Evolutionary conservation across 306 rosid genomes (phyloP), one percentile per base, ranked within the genome.

Genomic region (Senna siamea): DNA sequence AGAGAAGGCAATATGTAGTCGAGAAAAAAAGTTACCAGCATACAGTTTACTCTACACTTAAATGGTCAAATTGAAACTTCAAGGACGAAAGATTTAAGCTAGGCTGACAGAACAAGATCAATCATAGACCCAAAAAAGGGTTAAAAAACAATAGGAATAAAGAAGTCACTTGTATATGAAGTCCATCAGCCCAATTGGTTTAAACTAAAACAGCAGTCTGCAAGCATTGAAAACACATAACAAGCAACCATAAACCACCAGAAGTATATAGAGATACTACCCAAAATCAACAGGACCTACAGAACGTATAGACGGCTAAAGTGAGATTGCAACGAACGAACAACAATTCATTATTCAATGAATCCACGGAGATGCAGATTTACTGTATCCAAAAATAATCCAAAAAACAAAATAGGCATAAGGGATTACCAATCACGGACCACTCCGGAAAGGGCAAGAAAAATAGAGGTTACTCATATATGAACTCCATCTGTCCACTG

Each of bases 91-190:
- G 28, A 6, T 26, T 30, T 15, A 46, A 8, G 19, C 37, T 18
- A 15, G 4, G 67, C 35, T 32, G 15, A 43, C 51, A 51, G 15
- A 70, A 38, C 13, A 6, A 11, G 32, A 59, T 7, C 12, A 69
- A 51, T 60, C 51, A 41, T 72, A 61, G 47, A 63, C 19, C 17
- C 60, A 35, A n/a, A 77, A 19, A 19, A 53, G 23, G 26, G 48
- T 1, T 9, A 57, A 9, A 57, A 17, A 2, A 32, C 2, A 3
- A 38, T 3, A 59, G 4, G 50, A 3, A n/a, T 13, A 8, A 34
- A 5, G 65, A 32, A 30, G 12, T 8, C 22, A 15, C 44, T 32
- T 44, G 7, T 17, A 11, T 5, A 57, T 43, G 70, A 72, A 72
- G 52, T 17, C 4, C 18, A 4, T 28, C 50, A 55, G 64, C 7